Percentiles rank a stretch among this genome's conserved stretches.
Conservation (phyloP, 352 stramenopile species). For the Detonula confervacea region DNA sequence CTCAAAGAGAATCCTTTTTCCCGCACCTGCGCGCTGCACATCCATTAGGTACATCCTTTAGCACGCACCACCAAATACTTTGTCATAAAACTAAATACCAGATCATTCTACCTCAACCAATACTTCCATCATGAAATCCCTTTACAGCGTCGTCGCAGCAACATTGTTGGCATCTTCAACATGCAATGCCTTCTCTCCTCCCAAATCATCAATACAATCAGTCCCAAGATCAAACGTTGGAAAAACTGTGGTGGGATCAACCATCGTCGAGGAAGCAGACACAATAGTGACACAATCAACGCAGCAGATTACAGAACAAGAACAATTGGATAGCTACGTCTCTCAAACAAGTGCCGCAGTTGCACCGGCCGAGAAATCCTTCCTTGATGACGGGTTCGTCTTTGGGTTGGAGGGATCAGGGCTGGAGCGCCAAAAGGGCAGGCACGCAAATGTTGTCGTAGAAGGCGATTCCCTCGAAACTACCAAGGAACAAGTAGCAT, state of each 20-base stretch:
- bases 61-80: too few species aligned
- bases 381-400: constrained; percentile 80
- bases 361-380: constrained; percentile 35
- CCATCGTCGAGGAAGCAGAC: constrained; percentile 37
- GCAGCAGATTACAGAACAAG: constrained; percentile 21
- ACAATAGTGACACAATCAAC: constrained; percentile 1
- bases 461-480: constrained; percentile 80
- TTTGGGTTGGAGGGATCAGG: constrained; percentile 81
- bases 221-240: not conserved
- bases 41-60: too few species aligned
- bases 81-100: too few species aligned
- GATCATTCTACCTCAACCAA: not conserved
- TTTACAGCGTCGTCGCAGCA: constrained; percentile 8
- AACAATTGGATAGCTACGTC: constrained; percentile 19
- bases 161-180: constrained; percentile 17
- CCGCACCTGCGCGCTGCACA: too few species aligned
- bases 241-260: constrained; percentile 13
- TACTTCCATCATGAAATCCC: constrained; percentile 34
- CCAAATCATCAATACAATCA: constrained; percentile 4
- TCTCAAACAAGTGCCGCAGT: not conserved
- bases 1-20: too few species aligned
- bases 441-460: constrained; percentile 66
- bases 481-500: constrained; percentile 65
- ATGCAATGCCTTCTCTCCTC: constrained; percentile 29
- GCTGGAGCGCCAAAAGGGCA: constrained; percentile 75